Evolutionary conservation across 1,284 basidiomycete species (phyloP).

Genomic region (Ceratobasidium sp.): DNA sequence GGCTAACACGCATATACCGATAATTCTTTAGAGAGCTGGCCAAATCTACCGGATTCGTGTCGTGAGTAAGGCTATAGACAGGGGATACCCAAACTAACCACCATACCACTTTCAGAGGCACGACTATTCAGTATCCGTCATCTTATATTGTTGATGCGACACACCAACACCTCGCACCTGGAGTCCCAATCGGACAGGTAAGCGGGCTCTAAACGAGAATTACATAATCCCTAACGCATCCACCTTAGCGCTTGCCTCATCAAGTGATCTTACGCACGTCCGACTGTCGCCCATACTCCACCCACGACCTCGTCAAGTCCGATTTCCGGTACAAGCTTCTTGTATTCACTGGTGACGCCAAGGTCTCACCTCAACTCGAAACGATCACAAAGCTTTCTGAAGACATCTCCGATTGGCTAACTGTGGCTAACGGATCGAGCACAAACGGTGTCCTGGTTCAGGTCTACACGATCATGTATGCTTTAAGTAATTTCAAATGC

Average conservation of each 20-base stretch:
- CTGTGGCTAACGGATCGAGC: background rate
- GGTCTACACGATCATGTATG: constrained; percentile 29
- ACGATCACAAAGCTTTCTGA: constrained; percentile 57
- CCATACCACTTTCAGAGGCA: constrained; percentile 58
- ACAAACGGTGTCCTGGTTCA: constrained; percentile 2
- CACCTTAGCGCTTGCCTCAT: constrained; percentile 66
- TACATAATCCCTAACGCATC: no score
- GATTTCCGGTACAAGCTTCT: constrained; percentile 80
- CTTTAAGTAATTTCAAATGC: background rate
- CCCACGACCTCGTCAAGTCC: constrained; percentile 77
- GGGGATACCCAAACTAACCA: background rate
- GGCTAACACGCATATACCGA: background rate
- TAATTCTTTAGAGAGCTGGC: background rate
- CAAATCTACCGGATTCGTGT: constrained; percentile 8
- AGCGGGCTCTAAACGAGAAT: background rate
- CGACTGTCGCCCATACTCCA: constrained; percentile 71
- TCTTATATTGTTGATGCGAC: constrained; percentile 65
- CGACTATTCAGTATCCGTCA: constrained; percentile 71
- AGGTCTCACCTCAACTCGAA: constrained; percentile 57
- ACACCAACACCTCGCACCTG: constrained; percentile 63
- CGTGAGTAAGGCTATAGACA: background rate
- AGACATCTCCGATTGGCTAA: background rate
- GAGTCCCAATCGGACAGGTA: constrained; percentile 65
- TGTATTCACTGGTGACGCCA: constrained; percentile 73
- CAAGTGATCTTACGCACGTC: constrained; percentile 73